phyloP scores from a whole-genome alignment of 371 early-diverging fungal genomes.

The Rhizomucor miehei region DNA sequence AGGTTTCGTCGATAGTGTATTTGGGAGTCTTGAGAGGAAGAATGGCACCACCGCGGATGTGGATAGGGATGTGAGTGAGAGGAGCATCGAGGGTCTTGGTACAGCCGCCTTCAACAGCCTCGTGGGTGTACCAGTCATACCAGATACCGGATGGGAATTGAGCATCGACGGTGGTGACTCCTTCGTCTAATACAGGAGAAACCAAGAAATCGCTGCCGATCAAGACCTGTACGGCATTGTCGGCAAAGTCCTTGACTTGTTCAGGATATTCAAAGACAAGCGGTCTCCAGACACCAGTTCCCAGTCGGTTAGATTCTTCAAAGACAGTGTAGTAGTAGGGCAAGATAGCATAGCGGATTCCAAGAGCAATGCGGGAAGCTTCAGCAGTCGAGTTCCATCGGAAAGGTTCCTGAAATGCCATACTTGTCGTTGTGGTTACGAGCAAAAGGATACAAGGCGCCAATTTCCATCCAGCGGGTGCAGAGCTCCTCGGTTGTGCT shows the following conservation, averaged over 20 bases:
- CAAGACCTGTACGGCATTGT: conserved; percentile 30
- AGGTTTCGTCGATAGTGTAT: conserved; percentile 44
- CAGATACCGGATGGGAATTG: conserved; percentile 58
- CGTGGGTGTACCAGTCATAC: conserved; percentile 50
- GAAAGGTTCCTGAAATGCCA: conserved; percentile 55
- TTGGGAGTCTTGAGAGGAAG: conserved; percentile 46
- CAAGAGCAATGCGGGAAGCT: conserved; percentile 47
- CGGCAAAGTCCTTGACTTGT: conserved; percentile 11
- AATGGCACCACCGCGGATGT: conserved; percentile 48
- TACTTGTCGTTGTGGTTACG: conserved; percentile 59
- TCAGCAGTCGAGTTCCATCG: conserved; percentile 42
- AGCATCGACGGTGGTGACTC: conserved; percentile 38
- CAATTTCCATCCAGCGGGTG: conserved; percentile 71
- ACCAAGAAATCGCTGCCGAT: conserved; percentile 49
- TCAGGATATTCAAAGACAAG: conserved; percentile 33
- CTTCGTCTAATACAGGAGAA: conserved; percentile 50
- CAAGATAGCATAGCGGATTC: conserved; percentile 59
- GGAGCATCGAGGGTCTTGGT: conserved; percentile 33
- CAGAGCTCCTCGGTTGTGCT: conserved; percentile 56
- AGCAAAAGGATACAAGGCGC: conserved; percentile 75
- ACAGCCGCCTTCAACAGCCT: conserved; percentile 4
- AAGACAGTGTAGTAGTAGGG: conserved; percentile 71
- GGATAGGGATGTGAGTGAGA: conserved; percentile 43
- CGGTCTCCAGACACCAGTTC: conserved; percentile 47
- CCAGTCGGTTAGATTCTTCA: conserved; percentile 50